Percentiles rank a stretch among this genome's conserved stretches.
phyloP scores from a whole-genome alignment of 78 protist species.

The Isochrysis galbana region DNA sequence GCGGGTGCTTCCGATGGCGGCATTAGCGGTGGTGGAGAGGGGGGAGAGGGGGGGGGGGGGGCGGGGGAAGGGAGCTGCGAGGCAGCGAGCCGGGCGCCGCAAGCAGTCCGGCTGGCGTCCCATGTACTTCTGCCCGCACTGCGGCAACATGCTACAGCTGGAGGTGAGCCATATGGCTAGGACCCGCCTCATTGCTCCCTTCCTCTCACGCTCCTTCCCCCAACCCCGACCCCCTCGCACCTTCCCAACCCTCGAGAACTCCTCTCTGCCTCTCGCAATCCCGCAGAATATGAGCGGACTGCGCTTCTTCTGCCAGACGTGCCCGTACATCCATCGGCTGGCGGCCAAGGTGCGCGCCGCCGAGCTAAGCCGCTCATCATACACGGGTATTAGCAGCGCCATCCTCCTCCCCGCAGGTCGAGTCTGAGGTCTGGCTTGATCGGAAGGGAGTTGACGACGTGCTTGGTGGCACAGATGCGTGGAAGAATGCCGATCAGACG shows the following conservation, averaged over 20 bases:
- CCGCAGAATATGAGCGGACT: not conserved
- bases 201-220: not conserved
- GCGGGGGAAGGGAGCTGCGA: too few relatives aligned
- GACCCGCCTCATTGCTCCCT: not conserved
- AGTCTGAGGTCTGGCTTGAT: not conserved
- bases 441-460: constrained; percentile 48
- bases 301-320: constrained; percentile 37
- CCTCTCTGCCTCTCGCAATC: not conserved
- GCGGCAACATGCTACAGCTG: not conserved
- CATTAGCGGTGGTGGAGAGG: too few relatives aligned
- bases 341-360: not conserved
- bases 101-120: too few relatives aligned
- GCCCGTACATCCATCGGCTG: constrained; percentile 25
- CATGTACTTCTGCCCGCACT: constrained; percentile 11
- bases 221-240: too few relatives aligned
- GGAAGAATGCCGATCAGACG: constrained; percentile 44
- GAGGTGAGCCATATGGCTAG: not conserved
- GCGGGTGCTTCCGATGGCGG: too few relatives aligned
- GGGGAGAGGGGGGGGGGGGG: too few relatives aligned
- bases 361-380: too few relatives aligned
- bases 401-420: not conserved
- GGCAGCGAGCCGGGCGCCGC: too few relatives aligned
- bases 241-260: not conserved
- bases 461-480: constrained; percentile 46
- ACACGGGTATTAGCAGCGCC: not conserved